Percentiles rank a stretch among this genome's conserved stretches.
Evolutionary conservation across 768 basidiomycete species (phyloP).

Genomic region (Chalciporus piperatus): DNA sequence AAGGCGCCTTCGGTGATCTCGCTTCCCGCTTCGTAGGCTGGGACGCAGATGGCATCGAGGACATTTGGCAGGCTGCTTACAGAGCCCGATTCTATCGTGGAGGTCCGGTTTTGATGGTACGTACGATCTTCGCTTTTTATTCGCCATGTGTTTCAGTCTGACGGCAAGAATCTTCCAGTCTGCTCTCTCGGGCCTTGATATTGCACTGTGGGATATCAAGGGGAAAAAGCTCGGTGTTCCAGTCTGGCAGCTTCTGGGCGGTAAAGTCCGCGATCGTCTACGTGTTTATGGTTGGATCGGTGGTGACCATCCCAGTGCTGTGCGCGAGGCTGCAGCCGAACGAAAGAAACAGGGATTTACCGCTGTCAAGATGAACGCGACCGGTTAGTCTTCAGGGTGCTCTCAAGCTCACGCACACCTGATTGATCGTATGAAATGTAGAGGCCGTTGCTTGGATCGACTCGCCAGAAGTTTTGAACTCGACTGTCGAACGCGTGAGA

Average conservation of each 20-base stretch:
- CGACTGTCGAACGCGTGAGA: constrained; percentile 50
- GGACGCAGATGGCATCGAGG: constrained; percentile 65
- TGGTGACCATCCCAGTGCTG: constrained; percentile 45
- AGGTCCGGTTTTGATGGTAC: constrained; percentile 67
- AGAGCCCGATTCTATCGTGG: constrained; percentile 71
- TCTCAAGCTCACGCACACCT: background rate
- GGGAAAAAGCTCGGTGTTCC: constrained; percentile 71
- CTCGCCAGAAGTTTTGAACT: constrained; percentile 50
- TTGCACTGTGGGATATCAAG: constrained; percentile 76
- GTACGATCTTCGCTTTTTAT: background rate
- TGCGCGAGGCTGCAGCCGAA: constrained; percentile 47
- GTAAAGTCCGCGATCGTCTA: constrained; percentile 59
- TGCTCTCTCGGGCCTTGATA: constrained; percentile 59
- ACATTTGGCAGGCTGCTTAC: constrained; percentile 69
- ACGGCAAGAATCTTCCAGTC: constrained; percentile 30
- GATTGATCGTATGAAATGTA: constrained; percentile 15
- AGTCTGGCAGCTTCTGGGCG: constrained; percentile 66
- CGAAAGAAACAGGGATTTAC: constrained; percentile 64
- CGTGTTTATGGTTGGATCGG: constrained; percentile 61
- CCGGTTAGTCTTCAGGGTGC: constrained; percentile 34
- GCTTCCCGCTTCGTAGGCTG: constrained; percentile 55
- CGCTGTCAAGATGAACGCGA: constrained; percentile 73
- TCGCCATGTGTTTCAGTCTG: background rate
- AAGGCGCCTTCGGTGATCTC: constrained; percentile 64
- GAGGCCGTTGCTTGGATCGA: constrained; percentile 54